phyloP scores from a whole-genome alignment of 306 rosid genomes.

The Alnus rubra region DNA sequence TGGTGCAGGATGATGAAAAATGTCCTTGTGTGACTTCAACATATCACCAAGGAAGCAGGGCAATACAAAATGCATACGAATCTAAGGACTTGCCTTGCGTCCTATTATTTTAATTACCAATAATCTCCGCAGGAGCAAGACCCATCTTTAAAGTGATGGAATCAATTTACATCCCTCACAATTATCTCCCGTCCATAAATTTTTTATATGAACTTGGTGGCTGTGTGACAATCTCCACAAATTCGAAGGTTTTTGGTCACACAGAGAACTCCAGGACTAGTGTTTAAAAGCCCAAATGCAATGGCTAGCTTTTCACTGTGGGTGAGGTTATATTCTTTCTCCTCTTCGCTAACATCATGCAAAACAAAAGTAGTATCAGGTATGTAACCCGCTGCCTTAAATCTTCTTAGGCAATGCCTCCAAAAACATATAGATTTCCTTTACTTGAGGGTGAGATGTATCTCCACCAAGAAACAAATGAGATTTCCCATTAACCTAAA shows the following conservation, averaged over 20 bases:
- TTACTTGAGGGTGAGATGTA: slow-evolving; percentile 11
- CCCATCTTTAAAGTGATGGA: slow-evolving; percentile 10
- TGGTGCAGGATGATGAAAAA: not conserved
- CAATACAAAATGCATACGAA: not conserved
- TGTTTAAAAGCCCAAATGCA: slow-evolving; percentile 10
- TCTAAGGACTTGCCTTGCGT: not conserved
- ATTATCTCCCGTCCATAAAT: slow-evolving; percentile 5
- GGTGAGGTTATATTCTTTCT: slow-evolving; percentile 1
- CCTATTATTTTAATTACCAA: slow-evolving; percentile 3
- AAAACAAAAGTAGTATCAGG: slow-evolving; percentile 7
- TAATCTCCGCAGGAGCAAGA: not conserved
- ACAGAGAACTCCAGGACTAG: not conserved
- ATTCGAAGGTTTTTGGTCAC: slow-evolving; percentile 19
- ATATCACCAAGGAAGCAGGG: not conserved
- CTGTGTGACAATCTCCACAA: slow-evolving; percentile 19
- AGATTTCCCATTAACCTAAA: slow-evolving; percentile 3
- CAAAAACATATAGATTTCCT: slow-evolving; percentile 12
- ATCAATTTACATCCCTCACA: slow-evolving; percentile 3
- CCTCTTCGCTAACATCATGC: slow-evolving; percentile 20
- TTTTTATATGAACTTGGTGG: not conserved
- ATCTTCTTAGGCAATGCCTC: slow-evolving; percentile 16
- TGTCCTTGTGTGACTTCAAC: not conserved
- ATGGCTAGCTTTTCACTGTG: slow-evolving; percentile 16
- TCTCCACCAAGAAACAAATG: slow-evolving; percentile 16
- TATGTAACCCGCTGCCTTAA: slow-evolving; percentile 5